These are phyloP conservation scores for Aspergillus fischeri DNA, from an alignment of 2,329 filamentous ascomycete species.

Conservation along the genomic window DNA sequence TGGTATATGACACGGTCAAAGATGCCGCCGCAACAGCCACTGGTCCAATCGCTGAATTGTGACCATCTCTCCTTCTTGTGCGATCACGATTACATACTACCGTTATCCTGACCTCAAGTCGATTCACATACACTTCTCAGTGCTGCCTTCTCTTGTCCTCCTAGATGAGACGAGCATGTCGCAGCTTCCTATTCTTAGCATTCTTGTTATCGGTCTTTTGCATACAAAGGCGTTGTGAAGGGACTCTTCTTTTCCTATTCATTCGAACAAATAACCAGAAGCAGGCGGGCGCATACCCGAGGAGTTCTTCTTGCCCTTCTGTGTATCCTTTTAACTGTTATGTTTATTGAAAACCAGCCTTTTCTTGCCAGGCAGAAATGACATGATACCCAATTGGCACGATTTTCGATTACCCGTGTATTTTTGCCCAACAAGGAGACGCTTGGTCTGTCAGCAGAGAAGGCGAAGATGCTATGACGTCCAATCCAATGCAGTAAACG, in stretches of 20 bases:
- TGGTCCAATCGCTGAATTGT: slow-evolving; percentile 30
- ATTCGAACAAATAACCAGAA: slow-evolving; percentile 11
- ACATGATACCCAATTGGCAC: not conserved
- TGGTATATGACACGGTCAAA: slow-evolving; percentile 47
- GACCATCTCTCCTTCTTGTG: slow-evolving; percentile 7
- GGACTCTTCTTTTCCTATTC: slow-evolving; percentile 10
- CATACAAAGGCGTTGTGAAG: slow-evolving; percentile 2
- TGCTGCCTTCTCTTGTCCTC: not conserved
- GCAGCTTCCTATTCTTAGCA: not conserved
- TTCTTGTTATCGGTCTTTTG: not conserved
- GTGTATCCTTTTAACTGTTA: not conserved
- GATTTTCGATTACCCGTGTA: not conserved
- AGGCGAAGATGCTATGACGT: not conserved
- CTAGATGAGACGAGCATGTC: not conserved
- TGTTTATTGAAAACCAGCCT: not conserved
- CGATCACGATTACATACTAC: not conserved
- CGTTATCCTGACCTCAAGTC: not conserved
- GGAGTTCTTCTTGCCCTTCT: slow-evolving; percentile 21
- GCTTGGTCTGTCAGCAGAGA: not conserved
- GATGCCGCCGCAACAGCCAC: slow-evolving; percentile 38
- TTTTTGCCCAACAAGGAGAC: not conserved
- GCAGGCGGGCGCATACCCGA: slow-evolving; percentile 20
- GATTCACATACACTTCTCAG: not conserved
- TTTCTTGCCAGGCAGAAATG: not conserved
- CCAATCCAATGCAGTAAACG: slow-evolving; percentile 1